These are phyloP conservation scores for Malus orientalis DNA, from an alignment of 306 rosid species.

Conservation along the genomic window DNA sequence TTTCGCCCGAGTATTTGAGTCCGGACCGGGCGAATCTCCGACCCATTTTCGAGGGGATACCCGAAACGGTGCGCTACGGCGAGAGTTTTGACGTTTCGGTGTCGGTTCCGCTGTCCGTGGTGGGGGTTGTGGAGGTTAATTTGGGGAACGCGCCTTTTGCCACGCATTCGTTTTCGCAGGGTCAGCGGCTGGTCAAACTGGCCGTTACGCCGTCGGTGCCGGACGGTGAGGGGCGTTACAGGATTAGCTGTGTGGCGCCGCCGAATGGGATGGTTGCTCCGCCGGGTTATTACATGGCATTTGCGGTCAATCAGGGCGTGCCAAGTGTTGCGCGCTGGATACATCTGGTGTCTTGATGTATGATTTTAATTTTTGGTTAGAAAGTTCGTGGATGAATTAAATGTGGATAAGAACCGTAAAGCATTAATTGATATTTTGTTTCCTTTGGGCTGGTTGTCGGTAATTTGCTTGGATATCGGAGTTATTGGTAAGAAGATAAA, in stretches of 20 bases:
- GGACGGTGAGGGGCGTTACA: constrained; percentile 30
- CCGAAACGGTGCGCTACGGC: constrained; percentile 50
- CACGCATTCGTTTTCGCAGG: constrained; percentile 83
- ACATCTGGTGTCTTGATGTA: constrained; percentile 22
- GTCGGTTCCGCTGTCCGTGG: constrained; percentile 53
- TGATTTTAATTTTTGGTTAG: not conserved
- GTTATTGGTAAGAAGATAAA: too few species aligned
- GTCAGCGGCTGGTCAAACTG: constrained; percentile 76
- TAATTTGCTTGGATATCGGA: too few species aligned
- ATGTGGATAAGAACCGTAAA: too few species aligned
- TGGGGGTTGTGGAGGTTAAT: constrained; percentile 70
- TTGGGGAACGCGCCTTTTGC: constrained; percentile 70
- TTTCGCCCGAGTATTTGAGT: constrained; percentile 70
- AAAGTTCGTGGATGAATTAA: too few species aligned
- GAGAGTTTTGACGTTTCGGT: constrained; percentile 44
- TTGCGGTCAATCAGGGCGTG: constrained; percentile 84
- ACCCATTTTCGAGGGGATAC: constrained; percentile 44
- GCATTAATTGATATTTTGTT: too few species aligned
- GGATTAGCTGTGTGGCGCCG: constrained; percentile 56
- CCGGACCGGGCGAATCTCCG: constrained; percentile 50
- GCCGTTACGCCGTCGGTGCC: constrained; percentile 41
- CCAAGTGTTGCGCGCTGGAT: constrained; percentile 85
- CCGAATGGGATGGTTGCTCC: constrained; percentile 66
- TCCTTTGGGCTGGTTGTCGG: too few species aligned
- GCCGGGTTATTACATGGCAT: constrained; percentile 84